Evolutionary conservation across 805 yeast genomes (phyloP).

Genomic region (Candida maesae): DNA sequence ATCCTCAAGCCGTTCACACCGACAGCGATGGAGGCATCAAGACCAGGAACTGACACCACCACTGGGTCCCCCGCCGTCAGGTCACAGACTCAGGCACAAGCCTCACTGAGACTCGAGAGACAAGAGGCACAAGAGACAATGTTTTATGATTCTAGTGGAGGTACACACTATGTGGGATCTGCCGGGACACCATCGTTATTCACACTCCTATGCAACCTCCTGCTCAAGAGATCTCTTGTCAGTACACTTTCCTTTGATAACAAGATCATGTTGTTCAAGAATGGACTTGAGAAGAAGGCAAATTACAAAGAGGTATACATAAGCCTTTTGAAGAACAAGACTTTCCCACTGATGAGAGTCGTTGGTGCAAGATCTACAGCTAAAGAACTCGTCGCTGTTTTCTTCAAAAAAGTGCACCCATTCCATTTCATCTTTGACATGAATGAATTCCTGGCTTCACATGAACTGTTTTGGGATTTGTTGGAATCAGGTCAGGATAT

Average conservation of each 20-base stretch:
- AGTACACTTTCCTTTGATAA: conserved; percentile 35
- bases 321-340: conserved; percentile 15
- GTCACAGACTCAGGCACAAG: not conserved
- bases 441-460: conserved; percentile 30
- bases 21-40: conserved; percentile 6
- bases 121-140: conserved; percentile 26
- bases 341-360: conserved; percentile 38
- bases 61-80: not conserved
- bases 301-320: conserved; percentile 13
- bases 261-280: conserved; percentile 23
- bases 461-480: conserved; percentile 36
- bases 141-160: conserved; percentile 42
- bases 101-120: not conserved
- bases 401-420: conserved; percentile 42
- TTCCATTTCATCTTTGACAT: conserved; percentile 40
- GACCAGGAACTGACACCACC: not conserved
- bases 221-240: conserved; percentile 32
- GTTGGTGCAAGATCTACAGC: conserved; percentile 32
- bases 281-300: conserved; percentile 9
- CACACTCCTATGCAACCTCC: conserved; percentile 40
- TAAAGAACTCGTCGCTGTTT: conserved; percentile 33
- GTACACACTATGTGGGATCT: conserved; percentile 45
- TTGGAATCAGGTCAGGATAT: conserved; percentile 1
- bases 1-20: conserved; percentile 23
- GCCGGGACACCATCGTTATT: conserved; percentile 43